Percentiles rank a stretch among this genome's conserved stretches.
Evolutionary conservation across 78 protist genomes (phyloP).

Genomic region (Dictyostelium brefeldianum): DNA sequence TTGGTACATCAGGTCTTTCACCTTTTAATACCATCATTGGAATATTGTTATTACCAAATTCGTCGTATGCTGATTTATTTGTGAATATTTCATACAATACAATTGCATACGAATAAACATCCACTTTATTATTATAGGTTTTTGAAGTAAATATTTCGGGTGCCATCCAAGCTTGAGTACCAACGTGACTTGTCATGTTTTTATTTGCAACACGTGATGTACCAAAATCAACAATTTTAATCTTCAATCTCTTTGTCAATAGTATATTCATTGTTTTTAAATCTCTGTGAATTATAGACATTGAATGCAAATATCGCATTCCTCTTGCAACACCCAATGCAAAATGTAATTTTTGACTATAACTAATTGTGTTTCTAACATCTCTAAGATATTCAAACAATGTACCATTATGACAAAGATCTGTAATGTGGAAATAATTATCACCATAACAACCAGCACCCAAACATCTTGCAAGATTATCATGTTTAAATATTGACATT

Average conservation of each 20-base stretch:
- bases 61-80: slow-evolving; percentile 65
- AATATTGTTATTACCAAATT: neutral
- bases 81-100: slow-evolving; percentile 73
- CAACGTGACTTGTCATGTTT: slow-evolving; percentile 63
- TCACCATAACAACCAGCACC: slow-evolving; percentile 64
- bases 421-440: slow-evolving; percentile 32
- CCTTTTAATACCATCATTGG: slow-evolving; percentile 53
- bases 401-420: slow-evolving; percentile 46
- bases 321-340: slow-evolving; percentile 72
- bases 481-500: slow-evolving; percentile 68
- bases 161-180: slow-evolving; percentile 84
- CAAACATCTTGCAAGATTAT: slow-evolving; percentile 45
- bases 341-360: slow-evolving; percentile 6
- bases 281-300: slow-evolving; percentile 79
- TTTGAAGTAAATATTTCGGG: slow-evolving; percentile 75
- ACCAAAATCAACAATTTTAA: slow-evolving; percentile 82
- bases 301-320: slow-evolving; percentile 76
- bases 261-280: slow-evolving; percentile 68
- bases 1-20: slow-evolving; percentile 71
- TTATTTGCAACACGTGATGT: slow-evolving; percentile 53
- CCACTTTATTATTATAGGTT: slow-evolving; percentile 67
- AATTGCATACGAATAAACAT: slow-evolving; percentile 76
- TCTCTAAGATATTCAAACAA: slow-evolving; percentile 25
- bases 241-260: slow-evolving; percentile 49
- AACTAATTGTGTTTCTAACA: neutral